Evolutionary conservation across 179 eudicot species (phyloP).

Genomic region (Corrigiola litoralis): DNA sequence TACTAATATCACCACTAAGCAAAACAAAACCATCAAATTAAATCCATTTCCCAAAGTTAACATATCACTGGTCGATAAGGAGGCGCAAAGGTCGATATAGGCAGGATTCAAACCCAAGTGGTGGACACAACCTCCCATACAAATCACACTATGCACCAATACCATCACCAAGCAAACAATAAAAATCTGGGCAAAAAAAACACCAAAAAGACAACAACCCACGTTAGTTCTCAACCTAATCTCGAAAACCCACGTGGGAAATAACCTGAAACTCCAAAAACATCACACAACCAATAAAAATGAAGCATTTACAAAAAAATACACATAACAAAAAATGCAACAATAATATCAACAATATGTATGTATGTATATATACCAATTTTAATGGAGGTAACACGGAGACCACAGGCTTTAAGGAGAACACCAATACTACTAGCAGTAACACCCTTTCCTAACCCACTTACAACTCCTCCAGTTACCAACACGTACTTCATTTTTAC

Average conservation of each 20-base stretch:
- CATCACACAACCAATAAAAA: background rate
- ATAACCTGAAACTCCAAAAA: background rate
- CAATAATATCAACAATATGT: background rate
- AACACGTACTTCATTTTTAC: constrained; percentile 71
- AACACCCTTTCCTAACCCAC: constrained; percentile 86
- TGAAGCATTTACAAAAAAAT: background rate
- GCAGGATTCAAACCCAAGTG: background rate
- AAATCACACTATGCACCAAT: background rate
- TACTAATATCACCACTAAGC: no score
- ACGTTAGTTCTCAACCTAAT: constrained; percentile 15
- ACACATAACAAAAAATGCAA: background rate
- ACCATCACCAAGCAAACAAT: background rate
- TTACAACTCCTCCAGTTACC: constrained; percentile 91
- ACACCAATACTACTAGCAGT: constrained; percentile 91
- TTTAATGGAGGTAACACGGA: constrained; percentile 84
- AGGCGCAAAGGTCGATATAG: background rate
- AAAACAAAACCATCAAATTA: background rate
- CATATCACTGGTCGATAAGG: background rate
- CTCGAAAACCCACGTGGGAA: constrained; percentile 21
- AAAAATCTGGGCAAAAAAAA: background rate
- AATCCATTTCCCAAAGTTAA: background rate
- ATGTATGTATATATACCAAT: constrained; percentile 42
- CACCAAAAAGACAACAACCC: background rate
- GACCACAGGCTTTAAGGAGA: constrained; percentile 80
- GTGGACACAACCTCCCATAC: background rate